phyloP scores from a whole-genome alignment of 148 eudicot genomes.

The Rhododendron ovatum region DNA sequence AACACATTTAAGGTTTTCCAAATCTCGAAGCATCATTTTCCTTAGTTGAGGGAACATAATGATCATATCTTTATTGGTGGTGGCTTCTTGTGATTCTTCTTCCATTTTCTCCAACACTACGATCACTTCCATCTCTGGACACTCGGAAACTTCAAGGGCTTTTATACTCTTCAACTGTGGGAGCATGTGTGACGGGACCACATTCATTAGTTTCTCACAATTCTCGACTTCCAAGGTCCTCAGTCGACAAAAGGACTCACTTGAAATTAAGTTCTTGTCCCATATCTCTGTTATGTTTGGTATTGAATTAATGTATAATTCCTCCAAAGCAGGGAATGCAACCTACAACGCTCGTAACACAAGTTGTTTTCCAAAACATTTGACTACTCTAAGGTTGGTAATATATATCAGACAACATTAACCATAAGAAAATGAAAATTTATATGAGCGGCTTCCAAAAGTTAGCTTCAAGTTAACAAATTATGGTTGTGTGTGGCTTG shows the following conservation, averaged over 20 bases:
- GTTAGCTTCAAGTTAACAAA: too few relatives aligned
- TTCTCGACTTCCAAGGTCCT: too few relatives aligned
- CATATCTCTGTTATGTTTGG: not conserved
- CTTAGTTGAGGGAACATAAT: not conserved
- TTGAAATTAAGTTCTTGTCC: not conserved
- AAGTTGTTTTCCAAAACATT: too few relatives aligned
- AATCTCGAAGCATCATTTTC: not conserved
- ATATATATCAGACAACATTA: too few relatives aligned
- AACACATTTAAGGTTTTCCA: not conserved
- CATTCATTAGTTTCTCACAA: not conserved
- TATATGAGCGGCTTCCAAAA: too few relatives aligned
- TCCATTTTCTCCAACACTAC: not conserved
- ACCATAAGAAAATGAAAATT: too few relatives aligned
- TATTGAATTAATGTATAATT: accelerated
- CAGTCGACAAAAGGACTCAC: not conserved
- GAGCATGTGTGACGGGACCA: not conserved
- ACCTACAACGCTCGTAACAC: not conserved
- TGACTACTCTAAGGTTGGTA: too few relatives aligned
- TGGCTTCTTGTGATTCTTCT: not conserved
- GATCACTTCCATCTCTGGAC: not conserved
- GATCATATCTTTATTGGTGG: not conserved
- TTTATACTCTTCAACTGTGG: not conserved
- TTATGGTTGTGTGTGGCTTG: too few relatives aligned
- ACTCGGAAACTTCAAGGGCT: accelerated
- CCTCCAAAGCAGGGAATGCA: not conserved